Evolutionary conservation across 208 protist genomes (phyloP), one percentile per base, ranked within the genome.

Genomic region (Trypanosomatidae sp.): DNA sequence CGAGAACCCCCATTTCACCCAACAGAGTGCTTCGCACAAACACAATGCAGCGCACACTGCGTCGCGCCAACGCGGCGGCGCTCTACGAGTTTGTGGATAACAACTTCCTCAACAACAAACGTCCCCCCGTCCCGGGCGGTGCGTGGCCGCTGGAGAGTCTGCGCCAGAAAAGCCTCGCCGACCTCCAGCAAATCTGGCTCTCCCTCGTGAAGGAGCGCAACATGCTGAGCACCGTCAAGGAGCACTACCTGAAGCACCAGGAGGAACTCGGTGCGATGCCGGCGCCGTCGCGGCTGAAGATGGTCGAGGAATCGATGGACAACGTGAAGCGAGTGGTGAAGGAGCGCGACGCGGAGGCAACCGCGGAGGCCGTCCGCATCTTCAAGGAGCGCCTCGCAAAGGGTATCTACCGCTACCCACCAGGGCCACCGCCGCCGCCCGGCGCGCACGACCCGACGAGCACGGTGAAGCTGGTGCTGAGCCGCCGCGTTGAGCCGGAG

Each of bases 161-260:
- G 19, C 90, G 91, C 59, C 69, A 76, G 15, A 98, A 98, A 77
- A 95, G 88, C 50, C 85, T 97, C 30, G 91, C 87, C 12, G 96
- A 98, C 81, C 79, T 98, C 19, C 96, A 98, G 73, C 90, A 95
- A 74, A 89, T 98, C 49, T 98, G 96, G 95, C 91, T 97, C 60
- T 53, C 87, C 4, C 77, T 98, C 28, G 39, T 97, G 52, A 98
- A 96, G 80, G 96, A 98, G 81, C 88, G 91, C 76, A 98, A 98
- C 80, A 97, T 97, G 89, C 82, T 98, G 49, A 69, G 73, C 64
- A 92, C 89, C 19, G 86, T 81, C 55, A 92, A 92, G 71, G 84
- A 89, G 73, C 92, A 97, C 80, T 97, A 98, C 76, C 80, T 95
- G 46, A 82, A 82, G 68, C 94, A 98, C 67, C 89, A 95, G 66